phyloP scores from a whole-genome alignment of 768 basidiomycete genomes.

The Termitomyces sp. region DNA sequence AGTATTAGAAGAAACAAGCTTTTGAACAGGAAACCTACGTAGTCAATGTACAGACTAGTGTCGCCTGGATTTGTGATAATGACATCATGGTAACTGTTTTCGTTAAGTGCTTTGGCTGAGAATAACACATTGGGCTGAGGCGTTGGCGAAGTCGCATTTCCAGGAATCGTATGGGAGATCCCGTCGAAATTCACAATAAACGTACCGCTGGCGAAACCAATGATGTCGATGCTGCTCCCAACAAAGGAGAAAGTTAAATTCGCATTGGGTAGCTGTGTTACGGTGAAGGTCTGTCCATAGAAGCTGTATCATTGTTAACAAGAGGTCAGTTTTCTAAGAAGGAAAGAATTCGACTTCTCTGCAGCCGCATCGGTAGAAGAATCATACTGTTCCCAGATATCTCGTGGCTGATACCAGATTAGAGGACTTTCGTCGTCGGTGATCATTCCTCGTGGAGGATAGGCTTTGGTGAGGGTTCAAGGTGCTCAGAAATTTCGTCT shows the following conservation, averaged over 20 bases:
- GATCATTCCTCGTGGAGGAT: not conserved
- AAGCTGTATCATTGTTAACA: not conserved
- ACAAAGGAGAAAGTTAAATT: not conserved
- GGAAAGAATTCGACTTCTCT: not conserved
- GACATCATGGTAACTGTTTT: not conserved
- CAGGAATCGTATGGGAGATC: not conserved
- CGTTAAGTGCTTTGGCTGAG: not conserved
- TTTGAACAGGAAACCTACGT: not conserved
- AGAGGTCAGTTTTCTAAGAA: not conserved
- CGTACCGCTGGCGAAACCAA: not conserved
- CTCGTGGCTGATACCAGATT: not conserved
- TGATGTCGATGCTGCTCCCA: not conserved
- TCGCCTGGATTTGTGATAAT: not conserved
- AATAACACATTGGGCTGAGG: not conserved
- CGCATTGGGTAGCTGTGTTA: not conserved
- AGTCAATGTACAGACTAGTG: not conserved
- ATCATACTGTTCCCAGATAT: not conserved
- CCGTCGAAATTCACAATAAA: not conserved
- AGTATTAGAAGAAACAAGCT: not conserved
- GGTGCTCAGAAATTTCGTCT: not conserved
- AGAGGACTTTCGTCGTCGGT: conserved; percentile 6
- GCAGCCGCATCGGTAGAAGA: not conserved
- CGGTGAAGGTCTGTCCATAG: not conserved
- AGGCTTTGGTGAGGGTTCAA: not conserved
- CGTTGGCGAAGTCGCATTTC: not conserved